Conservation (phyloP, 1,284 basidiomycete species). For the Porodaedalea pini region DNA sequence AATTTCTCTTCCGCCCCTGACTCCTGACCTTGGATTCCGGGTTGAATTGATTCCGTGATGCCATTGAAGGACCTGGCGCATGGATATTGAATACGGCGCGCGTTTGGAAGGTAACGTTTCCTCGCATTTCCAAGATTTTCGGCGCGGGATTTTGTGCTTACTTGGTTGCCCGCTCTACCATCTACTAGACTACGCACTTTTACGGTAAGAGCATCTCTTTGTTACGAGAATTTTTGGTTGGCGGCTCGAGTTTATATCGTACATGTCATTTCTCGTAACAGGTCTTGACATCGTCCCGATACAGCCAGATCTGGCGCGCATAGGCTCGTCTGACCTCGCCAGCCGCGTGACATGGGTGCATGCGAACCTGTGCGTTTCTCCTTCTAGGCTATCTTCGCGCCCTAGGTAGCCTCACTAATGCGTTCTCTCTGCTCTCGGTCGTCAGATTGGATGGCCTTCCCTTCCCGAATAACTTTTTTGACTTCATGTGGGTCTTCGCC, state of each 20-base stretch:
- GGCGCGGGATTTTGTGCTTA: neutral
- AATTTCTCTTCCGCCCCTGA: too few species aligned
- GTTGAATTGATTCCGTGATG: too few species aligned
- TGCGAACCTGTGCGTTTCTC: constrained; percentile 53
- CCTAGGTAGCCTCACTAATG: constrained; percentile 15
- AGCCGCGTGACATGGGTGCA: constrained; percentile 65
- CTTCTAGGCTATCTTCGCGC: too few species aligned
- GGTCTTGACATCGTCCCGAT: constrained; percentile 68
- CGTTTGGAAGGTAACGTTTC: constrained; percentile 52
- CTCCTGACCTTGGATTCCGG: too few species aligned
- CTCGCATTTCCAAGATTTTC: constrained; percentile 10
- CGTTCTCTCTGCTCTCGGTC: neutral
- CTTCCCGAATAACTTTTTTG: constrained; percentile 66
- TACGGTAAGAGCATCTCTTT: constrained; percentile 42
- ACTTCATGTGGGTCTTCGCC: constrained; percentile 54
- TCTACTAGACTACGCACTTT: constrained; percentile 48
- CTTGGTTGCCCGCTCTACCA: too few species aligned
- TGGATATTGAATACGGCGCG: constrained; percentile 63
- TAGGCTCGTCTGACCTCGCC: constrained; percentile 52
- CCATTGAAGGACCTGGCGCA: constrained; percentile 50
- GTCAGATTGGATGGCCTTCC: constrained; percentile 60
- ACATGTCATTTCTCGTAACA: constrained; percentile 27
- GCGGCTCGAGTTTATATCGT: neutral
- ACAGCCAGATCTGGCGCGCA: constrained; percentile 56
- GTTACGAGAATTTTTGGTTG: neutral